Evolutionary conservation across 805 yeast genomes (phyloP), one percentile per base, ranked within the genome.

Genomic region (Kurtzmaniella fragi): DNA sequence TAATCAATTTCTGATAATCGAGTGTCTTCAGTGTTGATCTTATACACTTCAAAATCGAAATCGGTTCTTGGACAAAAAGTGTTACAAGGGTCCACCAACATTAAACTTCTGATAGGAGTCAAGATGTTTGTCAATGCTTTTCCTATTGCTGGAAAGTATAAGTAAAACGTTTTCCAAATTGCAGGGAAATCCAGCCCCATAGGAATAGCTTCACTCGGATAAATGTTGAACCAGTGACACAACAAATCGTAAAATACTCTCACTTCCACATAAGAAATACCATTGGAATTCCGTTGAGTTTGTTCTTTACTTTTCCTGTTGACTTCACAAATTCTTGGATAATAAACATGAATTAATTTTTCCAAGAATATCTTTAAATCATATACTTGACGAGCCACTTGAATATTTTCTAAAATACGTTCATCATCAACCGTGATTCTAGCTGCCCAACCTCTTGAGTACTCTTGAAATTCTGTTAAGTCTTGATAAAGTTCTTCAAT

Each of bases 141-240:
- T 0, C 70, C 73, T 17, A 63, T 47, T 1, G 67, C 65, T 20
- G 46, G 51, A 45, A 47, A 67, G 34, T 65, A 64, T 28, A 67
- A 50, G 40, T 59, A 61, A 35, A 65, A 54, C 3, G 61, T 54
- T 38, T 59, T 59, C 35, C 59, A 61, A 13, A 62, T 45, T 0
- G 70, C 64, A 23, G 54, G 43, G 31, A 52, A 45, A 2, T 43
- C 41, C 9, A 58, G 42, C 1, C 65, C 62, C 39, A 59, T 43
- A 6, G 67, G 49, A 37, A 54, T 40, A 9, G 57, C 52, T 17
- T 62, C 62, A 28, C 62, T 57, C 2, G 71, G 70, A 36, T 56
- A 53, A 34, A 58, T 50, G 27, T 50, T 57, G 40, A 61, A 59
- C 70, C 71, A 68, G 25, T 54, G 53, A n/a, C 52, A 57, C 14